Conservation (phyloP, 768 basidiomycete species). For the Podaxis mareebaensis region DNA sequence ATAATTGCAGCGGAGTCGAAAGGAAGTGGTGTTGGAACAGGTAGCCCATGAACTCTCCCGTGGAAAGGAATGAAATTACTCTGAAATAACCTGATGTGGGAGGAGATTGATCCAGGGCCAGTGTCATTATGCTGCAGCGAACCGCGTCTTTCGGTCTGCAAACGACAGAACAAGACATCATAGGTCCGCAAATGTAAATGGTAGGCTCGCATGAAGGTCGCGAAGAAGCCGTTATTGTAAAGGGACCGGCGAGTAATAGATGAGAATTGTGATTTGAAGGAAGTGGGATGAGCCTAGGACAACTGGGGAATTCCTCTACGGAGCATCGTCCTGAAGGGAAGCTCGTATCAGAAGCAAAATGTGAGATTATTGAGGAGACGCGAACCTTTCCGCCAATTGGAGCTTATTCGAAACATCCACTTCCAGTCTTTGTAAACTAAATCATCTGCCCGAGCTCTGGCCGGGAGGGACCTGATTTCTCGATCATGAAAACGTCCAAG, state of each 20-base stretch:
- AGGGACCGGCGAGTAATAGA: conserved; percentile 58
- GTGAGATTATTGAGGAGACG: conserved; percentile 13
- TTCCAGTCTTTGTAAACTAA: conserved; percentile 63
- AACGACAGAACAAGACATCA: conserved; percentile 38
- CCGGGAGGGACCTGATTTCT: conserved; percentile 60
- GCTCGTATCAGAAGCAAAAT: conserved; percentile 16
- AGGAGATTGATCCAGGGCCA: conserved; percentile 77
- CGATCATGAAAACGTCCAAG: conserved; percentile 55
- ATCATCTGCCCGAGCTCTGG: conserved; percentile 40
- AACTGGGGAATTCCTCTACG: conserved; percentile 36
- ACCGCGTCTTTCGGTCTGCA: conserved; percentile 39
- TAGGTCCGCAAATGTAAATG: conserved; percentile 39
- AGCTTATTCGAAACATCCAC: conserved; percentile 84
- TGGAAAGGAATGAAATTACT: conserved; percentile 63
- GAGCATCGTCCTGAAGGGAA: conserved; percentile 59
- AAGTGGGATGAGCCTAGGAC: conserved; percentile 6
- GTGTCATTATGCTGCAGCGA: conserved; percentile 52
- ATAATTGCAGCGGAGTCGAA: conserved; percentile 40
- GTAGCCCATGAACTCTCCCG: conserved; percentile 67
- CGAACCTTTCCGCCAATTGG: conserved; percentile 79
- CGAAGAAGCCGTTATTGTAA: conserved; percentile 61
- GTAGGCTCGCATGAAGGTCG: conserved; percentile 32
- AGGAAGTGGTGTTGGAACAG: conserved; percentile 48
- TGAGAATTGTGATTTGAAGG: conserved; percentile 29
- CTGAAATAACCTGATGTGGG: conserved; percentile 44